Conservation (phyloP, 495 filamentous ascomycete species). For the Podospora didyma region DNA sequence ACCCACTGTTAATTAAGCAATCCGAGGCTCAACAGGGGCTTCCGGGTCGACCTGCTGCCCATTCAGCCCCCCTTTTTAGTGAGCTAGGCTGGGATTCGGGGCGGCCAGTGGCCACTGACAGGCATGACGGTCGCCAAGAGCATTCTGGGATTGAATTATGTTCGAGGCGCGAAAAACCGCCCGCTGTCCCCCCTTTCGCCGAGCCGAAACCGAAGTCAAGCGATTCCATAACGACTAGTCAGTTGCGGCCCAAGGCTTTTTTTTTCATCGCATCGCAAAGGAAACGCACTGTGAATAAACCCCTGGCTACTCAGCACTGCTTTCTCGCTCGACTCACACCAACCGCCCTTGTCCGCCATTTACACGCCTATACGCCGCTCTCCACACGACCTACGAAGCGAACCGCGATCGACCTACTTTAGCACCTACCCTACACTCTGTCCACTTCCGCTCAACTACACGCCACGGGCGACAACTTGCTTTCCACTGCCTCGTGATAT, state of each 20-base stretch:
- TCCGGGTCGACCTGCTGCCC: too few species aligned
- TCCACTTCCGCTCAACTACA: too few species aligned
- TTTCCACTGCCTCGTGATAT: background rate
- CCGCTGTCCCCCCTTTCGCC: conserved; percentile 8
- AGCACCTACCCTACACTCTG: too few species aligned
- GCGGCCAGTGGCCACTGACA: background rate
- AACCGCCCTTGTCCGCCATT: too few species aligned
- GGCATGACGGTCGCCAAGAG: conserved; percentile 30
- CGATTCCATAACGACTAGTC: background rate
- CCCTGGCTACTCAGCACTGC: background rate
- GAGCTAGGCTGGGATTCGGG: too few species aligned
- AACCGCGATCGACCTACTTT: too few species aligned
- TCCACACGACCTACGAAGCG: too few species aligned
- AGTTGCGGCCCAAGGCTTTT: background rate
- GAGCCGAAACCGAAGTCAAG: background rate
- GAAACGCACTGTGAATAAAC: background rate
- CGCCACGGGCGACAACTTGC: background rate
- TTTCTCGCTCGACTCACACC: background rate
- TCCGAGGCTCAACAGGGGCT: too few species aligned
- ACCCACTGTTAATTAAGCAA: too few species aligned
- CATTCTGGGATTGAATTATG: conserved; percentile 3
- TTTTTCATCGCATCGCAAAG: conserved; percentile 3
- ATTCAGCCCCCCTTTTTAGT: too few species aligned
- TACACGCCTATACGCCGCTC: too few species aligned
- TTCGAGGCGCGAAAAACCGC: conserved; percentile 12